These are phyloP conservation scores for Collybia mongolica DNA, from an alignment of 768 basidiomycete genomes.

Conservation along the genomic window DNA sequence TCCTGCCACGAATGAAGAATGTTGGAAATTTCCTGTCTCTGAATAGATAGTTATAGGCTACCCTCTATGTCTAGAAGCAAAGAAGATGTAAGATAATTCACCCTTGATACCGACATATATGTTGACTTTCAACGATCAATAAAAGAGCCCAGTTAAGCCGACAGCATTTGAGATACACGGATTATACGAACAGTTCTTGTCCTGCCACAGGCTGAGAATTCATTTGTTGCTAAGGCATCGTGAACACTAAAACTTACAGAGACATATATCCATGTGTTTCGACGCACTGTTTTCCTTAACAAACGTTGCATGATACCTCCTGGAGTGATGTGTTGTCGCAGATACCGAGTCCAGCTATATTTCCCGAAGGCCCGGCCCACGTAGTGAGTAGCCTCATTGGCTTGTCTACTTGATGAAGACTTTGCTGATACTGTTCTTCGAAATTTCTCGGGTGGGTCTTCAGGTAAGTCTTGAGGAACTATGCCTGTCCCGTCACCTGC, in stretches of 20 bases:
- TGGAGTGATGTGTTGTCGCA: slow-evolving; percentile 46
- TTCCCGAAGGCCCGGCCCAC: slow-evolving; percentile 27
- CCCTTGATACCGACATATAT: slow-evolving; percentile 70
- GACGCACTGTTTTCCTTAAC: slow-evolving; percentile 54
- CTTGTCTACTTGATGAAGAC: slow-evolving; percentile 16
- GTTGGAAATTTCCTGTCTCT: slow-evolving; percentile 62
- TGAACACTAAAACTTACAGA: slow-evolving; percentile 35
- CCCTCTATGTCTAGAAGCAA: too few relatives aligned
- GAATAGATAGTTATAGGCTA: too few relatives aligned
- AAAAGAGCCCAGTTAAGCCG: neutral
- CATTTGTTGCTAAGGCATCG: neutral
- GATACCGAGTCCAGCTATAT: slow-evolving; percentile 33
- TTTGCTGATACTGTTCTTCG: slow-evolving; percentile 20
- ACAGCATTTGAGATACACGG: neutral
- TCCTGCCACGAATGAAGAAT: slow-evolving; percentile 59
- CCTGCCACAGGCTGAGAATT: slow-evolving; percentile 27
- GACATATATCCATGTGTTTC: slow-evolving; percentile 72
- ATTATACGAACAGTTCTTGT: slow-evolving; percentile 46
- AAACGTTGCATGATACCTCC: slow-evolving; percentile 52
- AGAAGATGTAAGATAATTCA: slow-evolving; percentile 8
- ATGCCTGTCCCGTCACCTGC: slow-evolving; percentile 55
- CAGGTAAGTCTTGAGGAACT: slow-evolving; percentile 34
- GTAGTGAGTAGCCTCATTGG: slow-evolving; percentile 42
- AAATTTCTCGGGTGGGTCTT: slow-evolving; percentile 8
- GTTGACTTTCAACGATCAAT: slow-evolving; percentile 38